Base-by-base conservation (phyloP, 2,329 filamentous ascomycete genomes). In the Dactylellina cionopaga region DNA sequence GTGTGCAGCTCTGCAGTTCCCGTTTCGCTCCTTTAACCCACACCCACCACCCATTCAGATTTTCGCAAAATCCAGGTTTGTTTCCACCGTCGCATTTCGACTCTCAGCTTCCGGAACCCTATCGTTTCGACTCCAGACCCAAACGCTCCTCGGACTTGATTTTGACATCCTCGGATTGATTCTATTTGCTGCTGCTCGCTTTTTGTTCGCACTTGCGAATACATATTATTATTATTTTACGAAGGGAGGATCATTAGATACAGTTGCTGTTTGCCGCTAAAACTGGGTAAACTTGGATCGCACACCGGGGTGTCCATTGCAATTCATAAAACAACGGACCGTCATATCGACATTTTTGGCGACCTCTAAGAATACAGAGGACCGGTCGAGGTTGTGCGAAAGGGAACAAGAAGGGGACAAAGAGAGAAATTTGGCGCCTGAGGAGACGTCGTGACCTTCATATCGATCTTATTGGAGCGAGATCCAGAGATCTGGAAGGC, bases 21-120 rank as follows among this genome's bases (percentile, higher is more conserved):
- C 62, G 51, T 51, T 66, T 58, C 62, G 51, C 62, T 51, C 51
- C 24, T 64, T 65, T 49, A 65, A 56, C 25, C 60, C 49, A 65
- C 60, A n/a, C n/a, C n/a, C n/a, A n/a, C 25, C 60, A 65, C 59
- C 31, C 31, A 24, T 17, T 13, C 49, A 11, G 17, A 17, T 17
- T 47, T 47, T 47, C 19, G 27, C 43, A 19, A 13, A n/a, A n/a
- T n/a, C n/a, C 11, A 47, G 43, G 43, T 47, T 47, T 43, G 11
- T 9, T 43, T 43, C 39, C 17, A 15, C 31, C 43, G 43, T 47
- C n/a, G 19, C 11, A 24, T 24, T 19, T 15, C 3, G 19, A 47
- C 19, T 9, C 9, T 25, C 11, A 10, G 22, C 22, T 27, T 47
- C 2, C 33, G 15, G 39, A 43, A 43, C n/a, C 9, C 47, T 31